Evolutionary conservation across 208 protist genomes (phyloP), one percentile per base, ranked within the genome.

Genomic region (Leishmania arabica): DNA sequence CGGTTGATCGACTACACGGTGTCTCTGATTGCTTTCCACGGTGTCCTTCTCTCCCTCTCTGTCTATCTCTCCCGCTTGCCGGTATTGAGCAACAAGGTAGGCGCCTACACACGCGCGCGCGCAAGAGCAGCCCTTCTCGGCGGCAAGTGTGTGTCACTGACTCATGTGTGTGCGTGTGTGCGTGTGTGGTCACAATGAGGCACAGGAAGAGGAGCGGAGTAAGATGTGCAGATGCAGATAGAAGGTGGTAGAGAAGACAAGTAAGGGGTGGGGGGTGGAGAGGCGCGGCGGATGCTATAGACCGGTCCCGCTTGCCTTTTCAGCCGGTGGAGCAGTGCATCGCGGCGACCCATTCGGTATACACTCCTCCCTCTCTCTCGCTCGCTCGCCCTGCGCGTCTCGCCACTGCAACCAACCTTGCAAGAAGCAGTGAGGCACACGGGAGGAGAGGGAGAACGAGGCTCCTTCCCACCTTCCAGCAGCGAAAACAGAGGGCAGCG

Each of bases 401-500:
- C 56, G 56, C 56, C 56, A 31, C 27, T 2, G 27, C 56, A 62
- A 24, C 56, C 5, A 62, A 13, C 56, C 56, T 3, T 31, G 27
- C 27, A 7, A 13, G 17, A 62, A 31, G 56, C 24, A 24, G 13
- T 31, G 56, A 31, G 56, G 56, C 24, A 13, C 24, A 62, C 56
- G 27, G 27, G 56, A 31, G 56, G 24, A 62, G 27, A 53, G 42
- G 68, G 34, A 34, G 68, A 3, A 40, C 9, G 64, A 34, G 37
- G 64, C 64, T 31, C 34, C 17, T n/a, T 11, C 8, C 45, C 45
- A 0, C 64, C 1, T 27, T 37, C 5, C 17, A 31, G 49, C 42
- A 84, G 17, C 13, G 65, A 40, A 40, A 71, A 83, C 34, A 75
- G 58, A 66, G 58, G 37, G 7, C 21, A 53, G 40, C 45, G 17